Evolutionary conservation across 1,284 basidiomycete genomes (phyloP).

Genomic region (Thecaphora thlaspeos): DNA sequence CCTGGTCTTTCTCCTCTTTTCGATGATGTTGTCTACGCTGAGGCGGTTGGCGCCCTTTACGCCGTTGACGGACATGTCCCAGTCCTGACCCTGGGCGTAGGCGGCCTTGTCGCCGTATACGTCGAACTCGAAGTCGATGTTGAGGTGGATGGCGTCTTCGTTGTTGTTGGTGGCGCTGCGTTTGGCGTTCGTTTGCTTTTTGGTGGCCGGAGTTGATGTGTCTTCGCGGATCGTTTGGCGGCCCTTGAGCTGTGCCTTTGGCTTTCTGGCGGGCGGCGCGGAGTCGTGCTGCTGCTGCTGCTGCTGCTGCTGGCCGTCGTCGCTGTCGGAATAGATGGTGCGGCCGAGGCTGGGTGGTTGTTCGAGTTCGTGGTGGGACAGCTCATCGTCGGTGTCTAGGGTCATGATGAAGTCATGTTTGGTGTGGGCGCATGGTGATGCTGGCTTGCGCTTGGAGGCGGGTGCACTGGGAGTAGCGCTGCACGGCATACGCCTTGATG

Average conservation of each 20-base stretch:
- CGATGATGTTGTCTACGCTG: constrained; percentile 56
- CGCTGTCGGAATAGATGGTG: no score
- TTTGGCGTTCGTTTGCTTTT: constrained; percentile 3
- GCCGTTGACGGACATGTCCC: constrained; percentile 48
- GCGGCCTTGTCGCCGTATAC: constrained; percentile 34
- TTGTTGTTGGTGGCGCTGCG: neutral
- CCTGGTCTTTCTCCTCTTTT: constrained; percentile 37
- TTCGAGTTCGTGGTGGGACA: constrained; percentile 6
- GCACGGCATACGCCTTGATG: no score
- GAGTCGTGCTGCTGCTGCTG: constrained; percentile 3
- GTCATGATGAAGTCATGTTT: constrained; percentile 56
- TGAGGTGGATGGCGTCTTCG: constrained; percentile 32
- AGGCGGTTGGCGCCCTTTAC: constrained; percentile 35
- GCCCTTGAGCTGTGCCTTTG: constrained; percentile 41
- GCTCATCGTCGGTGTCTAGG: constrained; percentile 53
- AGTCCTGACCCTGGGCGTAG: constrained; percentile 14
- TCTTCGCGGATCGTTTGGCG: constrained; percentile 50
- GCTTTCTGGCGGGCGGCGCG: constrained; percentile 24
- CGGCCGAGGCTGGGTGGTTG: constrained; percentile 1
- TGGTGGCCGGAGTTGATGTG: neutral
- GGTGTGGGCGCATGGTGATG: neutral
- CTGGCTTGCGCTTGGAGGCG: no score
- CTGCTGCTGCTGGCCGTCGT: constrained; percentile 6
- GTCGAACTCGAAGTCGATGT: constrained; percentile 51
- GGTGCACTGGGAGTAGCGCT: no score